Base-by-base conservation (phyloP, 2,329 filamentous ascomycete genomes). In the Blumeriella jaapii region DNA sequence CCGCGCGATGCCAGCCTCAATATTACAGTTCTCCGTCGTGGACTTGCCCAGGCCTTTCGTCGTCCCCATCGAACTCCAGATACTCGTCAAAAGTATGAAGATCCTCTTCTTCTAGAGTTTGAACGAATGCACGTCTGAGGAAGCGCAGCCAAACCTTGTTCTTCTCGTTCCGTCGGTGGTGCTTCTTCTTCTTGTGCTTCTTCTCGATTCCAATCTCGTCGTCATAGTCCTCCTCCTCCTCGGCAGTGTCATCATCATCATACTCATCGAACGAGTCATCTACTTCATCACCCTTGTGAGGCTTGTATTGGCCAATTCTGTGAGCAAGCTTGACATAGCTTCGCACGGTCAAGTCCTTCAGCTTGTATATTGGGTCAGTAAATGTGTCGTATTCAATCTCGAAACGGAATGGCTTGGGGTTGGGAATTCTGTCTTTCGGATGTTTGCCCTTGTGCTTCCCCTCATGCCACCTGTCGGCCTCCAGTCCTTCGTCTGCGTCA, bases 361-460 rank as follows among this genome's bases (percentile, higher is more conserved):
- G 59, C 41, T 73, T 70, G 55, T 87, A 95, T 1, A 79, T 58
- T 39, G 74, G 61, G 55, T 96, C 86, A 14, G 77, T 70, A 36
- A 74, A 78, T 0, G 87, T 96, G 55, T 78, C 77, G 56, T 98
- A 98, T 57, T 94, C 85, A 31, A 93, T 65, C 54, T 93, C 70
- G 53, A 74, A 96, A 11, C 65, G 55, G 56, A 95, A 85, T 20
- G 71, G 61, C 27, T 64, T 71, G 3, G 78, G 73, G 45, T 71
- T 61, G 1, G 76, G 71, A 42, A 68, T 64, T 15, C 62, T 59
- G 29, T 62, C 56, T 39, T 65, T 62, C 3, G 66, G 71, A 44
- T 71, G 63, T 55, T 78, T 75, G 42, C 67, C 67, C 33, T 65
- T 61, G 53, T 78, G 70, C 49, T 75, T 78, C 35, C 77, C 78